Conservation (phyloP, 2,329 filamentous ascomycete genomes). For the Stemphylium lycopersici region DNA sequence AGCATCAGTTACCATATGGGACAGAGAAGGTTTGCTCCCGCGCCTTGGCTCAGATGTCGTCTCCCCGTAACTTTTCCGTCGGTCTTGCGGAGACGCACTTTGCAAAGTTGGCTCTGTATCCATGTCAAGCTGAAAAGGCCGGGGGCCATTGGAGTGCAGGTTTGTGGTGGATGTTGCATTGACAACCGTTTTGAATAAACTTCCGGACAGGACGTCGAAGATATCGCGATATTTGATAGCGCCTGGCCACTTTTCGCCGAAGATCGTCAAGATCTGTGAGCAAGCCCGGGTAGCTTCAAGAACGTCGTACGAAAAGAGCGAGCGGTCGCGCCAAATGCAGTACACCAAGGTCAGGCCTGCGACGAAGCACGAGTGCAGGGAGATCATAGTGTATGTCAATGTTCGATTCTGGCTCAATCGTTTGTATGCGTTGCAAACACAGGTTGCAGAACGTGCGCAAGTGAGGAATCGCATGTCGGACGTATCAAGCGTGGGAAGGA, state of each 20-base stretch:
- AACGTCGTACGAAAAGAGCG: conserved; percentile 33
- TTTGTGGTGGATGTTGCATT: background rate
- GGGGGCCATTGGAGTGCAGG: background rate
- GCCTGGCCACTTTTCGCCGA: conserved; percentile 37
- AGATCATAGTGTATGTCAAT: conserved; percentile 36
- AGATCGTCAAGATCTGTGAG: conserved; percentile 34
- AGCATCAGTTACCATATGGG: conserved; percentile 27
- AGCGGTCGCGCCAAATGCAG: conserved; percentile 35
- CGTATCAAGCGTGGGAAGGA: conserved; percentile 26
- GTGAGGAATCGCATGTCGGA: conserved; percentile 29
- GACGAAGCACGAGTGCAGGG: conserved; percentile 35
- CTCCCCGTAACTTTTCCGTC: background rate
- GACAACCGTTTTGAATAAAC: conserved; percentile 22
- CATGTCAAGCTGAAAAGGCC: conserved; percentile 7
- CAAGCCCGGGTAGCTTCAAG: conserved; percentile 35
- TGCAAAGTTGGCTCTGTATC: conserved; percentile 3
- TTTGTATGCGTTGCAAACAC: conserved; percentile 34
- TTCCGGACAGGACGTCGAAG: conserved; percentile 31
- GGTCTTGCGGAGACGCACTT: background rate
- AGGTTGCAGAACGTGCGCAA: conserved; percentile 32
- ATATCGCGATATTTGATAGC: conserved; percentile 38
- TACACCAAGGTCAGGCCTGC: conserved; percentile 35
- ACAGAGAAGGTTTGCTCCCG: conserved; percentile 8
- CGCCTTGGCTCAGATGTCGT: background rate
- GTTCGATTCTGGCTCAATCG: conserved; percentile 32